Base-by-base conservation (phyloP, 441 rosid species). In the Hura crepitans region DNA sequence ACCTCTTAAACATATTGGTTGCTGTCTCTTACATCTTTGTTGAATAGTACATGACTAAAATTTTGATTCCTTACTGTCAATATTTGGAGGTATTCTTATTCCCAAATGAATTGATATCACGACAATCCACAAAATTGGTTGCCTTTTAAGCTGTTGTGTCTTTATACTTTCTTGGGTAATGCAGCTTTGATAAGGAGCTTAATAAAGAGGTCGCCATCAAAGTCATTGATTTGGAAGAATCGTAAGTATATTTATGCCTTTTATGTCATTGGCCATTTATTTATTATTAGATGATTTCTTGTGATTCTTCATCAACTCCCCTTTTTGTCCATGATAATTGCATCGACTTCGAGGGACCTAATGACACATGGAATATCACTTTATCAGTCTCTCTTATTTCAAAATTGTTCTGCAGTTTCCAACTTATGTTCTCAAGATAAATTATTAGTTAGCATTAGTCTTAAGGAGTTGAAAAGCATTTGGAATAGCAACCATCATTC, bases 191-290 rank as follows among this genome's bases (percentile, higher is more conserved):
- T 71, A 87, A 85, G 81, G 98, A 87, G 49, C 94, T 96, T 77
- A 86, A 87, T 86, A 92, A 91, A 85, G 96, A 88, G 37, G 96
- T 96, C 82, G 98, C 99, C 75, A 96, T 96, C 72, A 96, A 96
- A 87, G 99, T 96, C 70, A 96, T 96, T 78, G 99, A 96, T 79
- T 86, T 96, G 69, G 99, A 96, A 80, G 99, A 96, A 86, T 92
- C 98, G 98, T 96, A 87, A 91, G 97, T 85, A 39, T 27, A n/a
- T 30, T n/a, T n/a, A 4, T 25, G 18, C 1, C 2, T 70, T 76
- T 49, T 68, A 72, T 45, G 20, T 71, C 14, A 61, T 55, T 22
- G 2, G 65, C 62, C 42, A 30, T 12, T 56, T 69, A 25, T 58
- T 62, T 30, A 27, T 39, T 37, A 27, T 43, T 18, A 46, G 30